phyloP scores from a whole-genome alignment of 768 basidiomycete genomes.

The Tulasnella sp. region DNA sequence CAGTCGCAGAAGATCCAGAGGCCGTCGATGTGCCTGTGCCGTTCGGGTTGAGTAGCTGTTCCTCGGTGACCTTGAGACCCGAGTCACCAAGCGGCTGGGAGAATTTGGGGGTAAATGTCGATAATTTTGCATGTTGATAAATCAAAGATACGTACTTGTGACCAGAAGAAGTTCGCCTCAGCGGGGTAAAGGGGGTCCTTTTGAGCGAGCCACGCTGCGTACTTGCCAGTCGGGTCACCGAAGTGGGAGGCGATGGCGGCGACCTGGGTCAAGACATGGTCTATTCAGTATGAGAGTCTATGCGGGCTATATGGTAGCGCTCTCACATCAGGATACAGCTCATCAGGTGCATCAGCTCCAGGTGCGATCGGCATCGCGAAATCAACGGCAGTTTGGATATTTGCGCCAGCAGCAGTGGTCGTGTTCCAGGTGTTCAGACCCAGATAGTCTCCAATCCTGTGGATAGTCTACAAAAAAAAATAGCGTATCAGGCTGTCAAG shows the following conservation, averaged over 20 bases:
- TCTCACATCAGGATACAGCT: constrained; percentile 9
- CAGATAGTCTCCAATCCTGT: constrained; percentile 23
- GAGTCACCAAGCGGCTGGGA: constrained; percentile 4
- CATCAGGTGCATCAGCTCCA: constrained; percentile 9
- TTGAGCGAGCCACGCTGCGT: constrained; percentile 5
- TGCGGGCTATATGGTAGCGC: not conserved
- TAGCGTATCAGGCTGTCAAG: not conserved
- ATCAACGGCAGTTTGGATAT: constrained; percentile 25
- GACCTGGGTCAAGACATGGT: not conserved
- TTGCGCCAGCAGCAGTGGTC: constrained; percentile 20
- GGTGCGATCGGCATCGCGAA: constrained; percentile 23
- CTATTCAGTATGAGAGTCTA: too few relatives aligned
- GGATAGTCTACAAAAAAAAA: constrained; percentile 18
- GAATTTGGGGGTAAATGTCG: too few relatives aligned
- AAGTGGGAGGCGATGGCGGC: constrained; percentile 11
- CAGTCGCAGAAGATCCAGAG: too few relatives aligned
- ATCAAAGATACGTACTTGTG: not conserved
- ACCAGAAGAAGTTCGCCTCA: constrained; percentile 9
- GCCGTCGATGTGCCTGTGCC: too few relatives aligned
- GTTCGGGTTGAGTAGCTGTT: too few relatives aligned
- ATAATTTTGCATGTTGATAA: too few relatives aligned
- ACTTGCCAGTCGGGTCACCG: constrained; percentile 9
- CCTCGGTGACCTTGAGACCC: constrained; percentile 2
- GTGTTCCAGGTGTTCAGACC: constrained; percentile 24
- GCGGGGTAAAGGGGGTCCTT: constrained; percentile 5